phyloP scores from a whole-genome alignment of 345 rosid species.

The Eucalyptus albens region DNA sequence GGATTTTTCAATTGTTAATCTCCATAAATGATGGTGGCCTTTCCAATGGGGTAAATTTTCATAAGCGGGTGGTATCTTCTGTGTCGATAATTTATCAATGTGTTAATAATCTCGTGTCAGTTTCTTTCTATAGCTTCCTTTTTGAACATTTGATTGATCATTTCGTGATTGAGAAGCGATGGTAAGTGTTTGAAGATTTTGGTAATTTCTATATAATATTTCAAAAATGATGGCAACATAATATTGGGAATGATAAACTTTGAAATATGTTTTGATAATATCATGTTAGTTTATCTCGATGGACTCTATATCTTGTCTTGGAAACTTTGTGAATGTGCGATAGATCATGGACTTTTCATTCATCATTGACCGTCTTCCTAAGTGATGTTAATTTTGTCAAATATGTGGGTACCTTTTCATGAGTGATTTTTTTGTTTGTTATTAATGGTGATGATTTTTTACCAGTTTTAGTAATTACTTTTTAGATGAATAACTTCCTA shows the following conservation, averaged over 20 bases:
- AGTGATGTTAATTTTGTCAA: neutral
- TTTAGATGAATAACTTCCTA: neutral
- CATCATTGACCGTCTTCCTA: neutral
- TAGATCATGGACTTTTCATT: neutral
- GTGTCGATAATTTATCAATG: neutral
- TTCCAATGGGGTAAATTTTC: neutral
- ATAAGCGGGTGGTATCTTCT: neutral
- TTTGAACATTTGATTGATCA: neutral
- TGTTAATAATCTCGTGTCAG: fast-evolving
- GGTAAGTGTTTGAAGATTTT: neutral
- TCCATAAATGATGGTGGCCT: neutral
- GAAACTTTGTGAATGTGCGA: neutral
- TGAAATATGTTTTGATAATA: neutral
- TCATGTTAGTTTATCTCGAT: neutral
- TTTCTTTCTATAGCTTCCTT: neutral
- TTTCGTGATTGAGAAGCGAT: neutral
- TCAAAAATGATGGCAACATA: neutral
- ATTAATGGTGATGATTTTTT: neutral
- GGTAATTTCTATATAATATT: neutral
- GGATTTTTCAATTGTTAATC: neutral
- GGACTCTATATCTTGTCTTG: neutral
- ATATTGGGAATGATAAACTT: neutral
- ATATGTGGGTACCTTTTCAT: neutral
- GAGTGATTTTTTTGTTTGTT: neutral
- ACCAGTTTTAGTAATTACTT: neutral